phyloP scores from a whole-genome alignment of 495 filamentous ascomycete genomes.

The Astrothelium subdiscretum region DNA sequence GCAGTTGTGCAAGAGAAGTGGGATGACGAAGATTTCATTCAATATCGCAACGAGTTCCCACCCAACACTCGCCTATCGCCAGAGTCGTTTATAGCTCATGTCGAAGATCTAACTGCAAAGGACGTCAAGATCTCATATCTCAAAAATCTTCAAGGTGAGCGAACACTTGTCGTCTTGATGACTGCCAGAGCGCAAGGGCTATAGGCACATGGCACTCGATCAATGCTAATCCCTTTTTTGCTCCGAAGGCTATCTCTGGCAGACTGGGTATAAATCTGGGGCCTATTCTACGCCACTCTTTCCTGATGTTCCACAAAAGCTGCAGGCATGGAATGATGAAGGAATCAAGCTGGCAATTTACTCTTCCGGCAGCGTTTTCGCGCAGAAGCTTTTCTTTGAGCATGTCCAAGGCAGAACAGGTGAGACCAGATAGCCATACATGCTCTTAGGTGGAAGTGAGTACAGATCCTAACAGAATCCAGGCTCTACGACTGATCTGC shows the following conservation, averaged over 20 bases:
- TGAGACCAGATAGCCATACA: too few relatives aligned
- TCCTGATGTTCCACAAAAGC: slow-evolving; percentile 45
- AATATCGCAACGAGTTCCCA: slow-evolving; percentile 53
- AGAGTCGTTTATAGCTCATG: slow-evolving; percentile 42
- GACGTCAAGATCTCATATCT: slow-evolving; percentile 59
- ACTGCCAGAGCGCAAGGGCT: too few relatives aligned
- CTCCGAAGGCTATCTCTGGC: slow-evolving; percentile 51
- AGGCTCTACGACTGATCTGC: slow-evolving; percentile 35
- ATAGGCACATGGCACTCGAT: too few relatives aligned
- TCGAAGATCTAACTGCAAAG: slow-evolving; percentile 49
- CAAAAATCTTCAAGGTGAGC: slow-evolving; percentile 50
- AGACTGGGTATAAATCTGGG: slow-evolving; percentile 49
- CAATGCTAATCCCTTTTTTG: background rate
- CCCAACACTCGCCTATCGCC: slow-evolving; percentile 39
- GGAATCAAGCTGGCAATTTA: slow-evolving; percentile 51
- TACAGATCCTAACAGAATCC: background rate
- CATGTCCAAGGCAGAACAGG: slow-evolving; percentile 44
- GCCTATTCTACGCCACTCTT: slow-evolving; percentile 55
- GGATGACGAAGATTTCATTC: slow-evolving; percentile 42
- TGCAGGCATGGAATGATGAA: slow-evolving; percentile 39
- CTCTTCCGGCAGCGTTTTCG: slow-evolving; percentile 57
- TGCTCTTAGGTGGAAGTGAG: too few relatives aligned
- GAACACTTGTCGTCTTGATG: too few relatives aligned
- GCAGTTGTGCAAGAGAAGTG: slow-evolving; percentile 45
- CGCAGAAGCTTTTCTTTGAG: slow-evolving; percentile 58